phyloP scores from a whole-genome alignment of 495 filamentous ascomycete species.

The Penicillium paxilli region DNA sequence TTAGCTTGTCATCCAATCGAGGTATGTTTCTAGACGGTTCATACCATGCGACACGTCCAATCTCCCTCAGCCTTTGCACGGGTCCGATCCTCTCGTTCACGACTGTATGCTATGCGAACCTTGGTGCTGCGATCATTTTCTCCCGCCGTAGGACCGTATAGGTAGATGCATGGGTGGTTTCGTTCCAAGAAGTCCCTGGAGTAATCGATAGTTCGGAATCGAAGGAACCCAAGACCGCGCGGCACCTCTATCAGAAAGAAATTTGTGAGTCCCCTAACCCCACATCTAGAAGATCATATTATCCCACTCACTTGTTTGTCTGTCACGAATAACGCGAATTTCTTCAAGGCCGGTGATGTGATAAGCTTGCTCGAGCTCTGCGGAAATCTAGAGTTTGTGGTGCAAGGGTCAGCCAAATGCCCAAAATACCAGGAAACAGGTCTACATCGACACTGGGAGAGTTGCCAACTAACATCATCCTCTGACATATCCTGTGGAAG shows the following conservation, averaged over 20 bases:
- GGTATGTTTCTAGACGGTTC: conserved; percentile 14
- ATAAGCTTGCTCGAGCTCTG: conserved; percentile 60
- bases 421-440: not conserved
- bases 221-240: conserved; percentile 66
- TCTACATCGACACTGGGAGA: not conserved
- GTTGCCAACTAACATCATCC: conserved; percentile 51
- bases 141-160: conserved; percentile 49
- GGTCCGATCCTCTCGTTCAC: conserved; percentile 56
- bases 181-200: conserved; percentile 66
- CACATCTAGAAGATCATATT: no score
- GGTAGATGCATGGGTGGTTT: conserved; percentile 62
- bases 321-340: conserved; percentile 65
- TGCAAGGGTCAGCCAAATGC: not conserved
- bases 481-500: conserved; percentile 58
- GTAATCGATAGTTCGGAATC: conserved; percentile 58
- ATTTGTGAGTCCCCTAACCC: not conserved
- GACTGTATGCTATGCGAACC: conserved; percentile 58
- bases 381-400: conserved; percentile 53
- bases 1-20: conserved; percentile 2
- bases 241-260: conserved; percentile 48
- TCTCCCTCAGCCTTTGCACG: conserved; percentile 62
- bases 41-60: conserved; percentile 74
- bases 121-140: conserved; percentile 56
- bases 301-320: conserved; percentile 57
- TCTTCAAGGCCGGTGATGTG: conserved; percentile 60